Evolutionary conservation across 2,329 filamentous ascomycete genomes (phyloP).

Genomic region (Penicillium sp.): DNA sequence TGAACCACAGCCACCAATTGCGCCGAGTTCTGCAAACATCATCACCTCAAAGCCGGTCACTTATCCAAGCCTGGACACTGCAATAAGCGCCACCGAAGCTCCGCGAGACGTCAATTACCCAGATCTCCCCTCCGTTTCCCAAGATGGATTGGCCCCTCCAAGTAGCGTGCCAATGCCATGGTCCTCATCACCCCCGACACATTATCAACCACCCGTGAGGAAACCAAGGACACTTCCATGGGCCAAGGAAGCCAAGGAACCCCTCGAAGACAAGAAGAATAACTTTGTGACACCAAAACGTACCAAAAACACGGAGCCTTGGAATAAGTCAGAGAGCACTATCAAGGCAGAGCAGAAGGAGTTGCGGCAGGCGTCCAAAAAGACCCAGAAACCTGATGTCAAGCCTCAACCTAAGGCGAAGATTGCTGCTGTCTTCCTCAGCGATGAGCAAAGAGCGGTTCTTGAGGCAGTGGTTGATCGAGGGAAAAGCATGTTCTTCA

Average conservation of each 20-base stretch:
- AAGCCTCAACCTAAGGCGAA: constrained; percentile 43
- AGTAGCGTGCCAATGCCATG: constrained; percentile 67
- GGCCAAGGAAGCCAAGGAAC: constrained; percentile 40
- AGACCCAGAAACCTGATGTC: constrained; percentile 50
- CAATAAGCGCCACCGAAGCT: constrained; percentile 6
- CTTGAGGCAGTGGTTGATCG: constrained; percentile 78
- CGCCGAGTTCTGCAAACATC: constrained; percentile 11
- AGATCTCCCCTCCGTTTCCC: constrained; percentile 33
- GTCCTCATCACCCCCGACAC: constrained; percentile 61
- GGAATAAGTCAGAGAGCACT: constrained; percentile 73
- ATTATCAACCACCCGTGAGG: constrained; percentile 35
- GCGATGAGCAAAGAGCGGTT: constrained; percentile 82
- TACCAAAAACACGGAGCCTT: constrained; percentile 52
- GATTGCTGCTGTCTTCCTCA: constrained; percentile 68
- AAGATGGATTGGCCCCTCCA: constrained; percentile 35
- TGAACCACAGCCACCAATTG: constrained; percentile 32
- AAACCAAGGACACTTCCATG: constrained; percentile 71
- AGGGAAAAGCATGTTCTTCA: constrained; percentile 93
- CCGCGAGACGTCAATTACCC: constrained; percentile 37
- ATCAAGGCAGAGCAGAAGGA: constrained; percentile 77
- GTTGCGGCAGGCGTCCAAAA: constrained; percentile 61
- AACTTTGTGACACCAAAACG: constrained; percentile 48
- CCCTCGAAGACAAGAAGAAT: constrained; percentile 22
- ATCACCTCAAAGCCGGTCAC: constrained; percentile 12
- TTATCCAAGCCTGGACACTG: constrained; percentile 21